Base-by-base conservation (phyloP, 805 yeast genomes). In the Metschnikowia noctiluminum region DNA sequence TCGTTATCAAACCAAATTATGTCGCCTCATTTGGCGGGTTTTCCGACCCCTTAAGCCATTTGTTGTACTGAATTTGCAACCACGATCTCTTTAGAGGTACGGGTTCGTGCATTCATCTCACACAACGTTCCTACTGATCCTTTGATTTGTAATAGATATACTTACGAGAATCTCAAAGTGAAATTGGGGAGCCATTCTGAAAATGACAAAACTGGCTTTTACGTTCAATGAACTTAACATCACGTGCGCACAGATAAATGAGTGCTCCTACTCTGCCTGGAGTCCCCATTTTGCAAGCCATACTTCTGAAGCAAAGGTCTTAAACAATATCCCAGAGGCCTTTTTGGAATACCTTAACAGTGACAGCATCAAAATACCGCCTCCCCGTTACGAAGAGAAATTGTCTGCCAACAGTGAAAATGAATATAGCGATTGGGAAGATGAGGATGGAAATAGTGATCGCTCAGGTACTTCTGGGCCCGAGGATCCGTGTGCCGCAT, bases 341-440 rank as follows among this genome's bases (percentile, higher is more conserved):
- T 73, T 73, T 45, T 38, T 72, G 6, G 62, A 62, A 16, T 72
- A 72, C 50, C 53, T 73, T 38, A 58, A 58, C 6, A 53, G 62
- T 31, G 61, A 58, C n/a, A 51, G 56, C 36, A 58, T 58, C 42
- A 40, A 50, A n/a, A 43, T 57, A 26, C 60, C 61, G 3, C 49
- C 48, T 3, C 42, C 57, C 3, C 39, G 41, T 28, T 41, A 39
- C 37, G 46, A 36, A 4, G 56, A 51, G 8, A 16, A 40, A 12
- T 50, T 53, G 13, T 59, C 57, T 13, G 57, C 60, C 21, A 80
- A 60, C 46, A 69, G 83, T 45, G 84, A 82, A 52, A 81, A 81
- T 51, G 89, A 84, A 32, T 86, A 86, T 61, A 81, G 89, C 53
- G 90, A 84, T 54, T 85, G 92, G 87, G 86, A 83, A 35, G 81